Evolutionary conservation across 2,329 filamentous ascomycete species (phyloP).

Genomic region (Colletotrichum tabaci): DNA sequence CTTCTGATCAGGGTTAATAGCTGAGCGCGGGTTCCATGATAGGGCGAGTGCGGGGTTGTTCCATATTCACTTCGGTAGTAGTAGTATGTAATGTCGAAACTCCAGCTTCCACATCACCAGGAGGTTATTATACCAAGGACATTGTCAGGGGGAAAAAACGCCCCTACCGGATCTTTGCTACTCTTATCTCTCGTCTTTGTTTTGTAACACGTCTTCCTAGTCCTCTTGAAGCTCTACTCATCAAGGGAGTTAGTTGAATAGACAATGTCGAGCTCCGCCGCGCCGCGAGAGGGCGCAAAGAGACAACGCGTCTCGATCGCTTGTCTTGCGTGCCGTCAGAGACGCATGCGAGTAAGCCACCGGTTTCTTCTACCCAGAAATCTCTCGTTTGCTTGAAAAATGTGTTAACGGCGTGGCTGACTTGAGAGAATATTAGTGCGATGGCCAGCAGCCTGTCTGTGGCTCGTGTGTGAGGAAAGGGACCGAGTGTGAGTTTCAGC

Average conservation of each 20-base stretch:
- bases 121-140: neutral
- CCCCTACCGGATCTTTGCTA: too few species aligned
- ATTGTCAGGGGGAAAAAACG: too few species aligned
- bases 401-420: neutral
- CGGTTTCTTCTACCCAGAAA: neutral
- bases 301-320: conserved; percentile 43
- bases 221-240: neutral
- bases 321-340: conserved; percentile 41
- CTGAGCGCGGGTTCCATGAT: too few species aligned
- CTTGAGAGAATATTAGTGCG: conserved; percentile 27
- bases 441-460: conserved; percentile 38
- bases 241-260: neutral
- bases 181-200: neutral
- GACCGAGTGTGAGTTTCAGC: conserved; percentile 37
- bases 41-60: too few species aligned
- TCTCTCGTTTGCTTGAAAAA: neutral
- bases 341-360: conserved; percentile 39
- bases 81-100: neutral
- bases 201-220: neutral
- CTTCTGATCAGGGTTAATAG: too few species aligned
- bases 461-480: conserved; percentile 33
- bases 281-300: conserved; percentile 22
- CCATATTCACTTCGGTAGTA: neutral
- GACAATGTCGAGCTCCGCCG: neutral
- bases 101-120: neutral